Evolutionary conservation across 2,329 filamentous ascomycete genomes (phyloP), one percentile per base, ranked within the genome.

Genomic region (Stagonosporopsis tanaceti): DNA sequence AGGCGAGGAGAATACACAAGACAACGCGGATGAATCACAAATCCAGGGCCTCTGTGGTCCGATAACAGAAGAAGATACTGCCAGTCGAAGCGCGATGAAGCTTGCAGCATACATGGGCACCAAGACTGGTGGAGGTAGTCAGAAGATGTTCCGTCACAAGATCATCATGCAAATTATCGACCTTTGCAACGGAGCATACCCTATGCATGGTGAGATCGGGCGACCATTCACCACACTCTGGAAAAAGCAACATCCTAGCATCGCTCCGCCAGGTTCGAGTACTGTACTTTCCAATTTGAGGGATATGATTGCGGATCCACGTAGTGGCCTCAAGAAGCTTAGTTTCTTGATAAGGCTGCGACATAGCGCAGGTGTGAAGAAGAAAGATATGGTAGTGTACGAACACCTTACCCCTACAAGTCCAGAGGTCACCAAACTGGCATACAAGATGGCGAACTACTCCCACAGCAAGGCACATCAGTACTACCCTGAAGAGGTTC

Each of bases 161-260:
- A 82, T 87, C 28, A 75, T 88, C 3, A 71, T 85, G 67, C 79
- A 85, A 25, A 81, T 88, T 37, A 66, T 88, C 12, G 75, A 83
- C 41, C 77, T 79, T 46, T 82, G 82, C 52, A 78, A 79, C 42
- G 86, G 86, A 7, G 81, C 83, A 2, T 87, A 83, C 50, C 84
- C 85, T 2, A 78, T 82, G 35, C 80, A 83, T 24, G 77, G 76
- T 41, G 84, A 86, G 61, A 77, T 87, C n/a, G 81, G 79, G 70
- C 78, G 81, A 60, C 81, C 85, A 8, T 87, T 86, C 61, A 74
- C 78, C 14, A 80, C 80, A 2, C 73, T 80, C 15, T 88, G 85
- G 85, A 74, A 80, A 77, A 67, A 77, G 57, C 79, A 78, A 14
- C 59, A 68, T 30, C 60, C 61, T 9, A 66, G 77, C 22, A 46